Conservation (phyloP, 257 asterid species). For the Thymus mandschuricus region DNA sequence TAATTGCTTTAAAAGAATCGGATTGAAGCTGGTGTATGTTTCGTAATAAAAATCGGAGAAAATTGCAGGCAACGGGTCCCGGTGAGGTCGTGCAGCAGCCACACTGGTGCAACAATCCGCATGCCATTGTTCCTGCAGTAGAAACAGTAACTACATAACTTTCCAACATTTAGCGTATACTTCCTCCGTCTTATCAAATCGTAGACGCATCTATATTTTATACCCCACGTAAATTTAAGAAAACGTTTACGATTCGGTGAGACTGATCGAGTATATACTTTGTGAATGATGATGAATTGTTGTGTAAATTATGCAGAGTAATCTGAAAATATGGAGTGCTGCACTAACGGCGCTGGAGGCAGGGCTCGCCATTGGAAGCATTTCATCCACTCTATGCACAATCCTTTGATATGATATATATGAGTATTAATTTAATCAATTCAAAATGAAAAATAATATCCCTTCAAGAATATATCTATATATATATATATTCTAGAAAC, state of each 20-base stretch:
- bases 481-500: too few species aligned
- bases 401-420: constrained; percentile 9
- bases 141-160: not conserved
- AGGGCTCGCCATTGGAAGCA: constrained; percentile 34
- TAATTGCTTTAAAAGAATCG: not conserved
- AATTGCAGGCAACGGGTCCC: not conserved
- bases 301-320: constrained; percentile 12
- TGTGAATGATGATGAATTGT: too few species aligned
- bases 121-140: not conserved
- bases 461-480: too few species aligned
- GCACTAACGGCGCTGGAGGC: constrained; percentile 33
- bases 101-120: not conserved
- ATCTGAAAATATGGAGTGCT: constrained; percentile 9
- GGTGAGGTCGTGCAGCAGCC: not conserved
- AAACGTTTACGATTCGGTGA: too few species aligned
- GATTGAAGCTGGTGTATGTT: not conserved
- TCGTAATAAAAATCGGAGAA: too few species aligned
- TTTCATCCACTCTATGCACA: constrained; percentile 36
- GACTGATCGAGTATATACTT: too few species aligned
- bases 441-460: too few species aligned
- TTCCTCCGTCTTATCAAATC: too few species aligned
- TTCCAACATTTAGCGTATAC: too few species aligned
- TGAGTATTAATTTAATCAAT: too few species aligned
- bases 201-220: too few species aligned
- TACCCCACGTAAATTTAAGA: too few species aligned